These are phyloP conservation scores for Talaromyces sp. DNA, from an alignment of 2,329 filamentous ascomycete species.

Conservation along the genomic window DNA sequence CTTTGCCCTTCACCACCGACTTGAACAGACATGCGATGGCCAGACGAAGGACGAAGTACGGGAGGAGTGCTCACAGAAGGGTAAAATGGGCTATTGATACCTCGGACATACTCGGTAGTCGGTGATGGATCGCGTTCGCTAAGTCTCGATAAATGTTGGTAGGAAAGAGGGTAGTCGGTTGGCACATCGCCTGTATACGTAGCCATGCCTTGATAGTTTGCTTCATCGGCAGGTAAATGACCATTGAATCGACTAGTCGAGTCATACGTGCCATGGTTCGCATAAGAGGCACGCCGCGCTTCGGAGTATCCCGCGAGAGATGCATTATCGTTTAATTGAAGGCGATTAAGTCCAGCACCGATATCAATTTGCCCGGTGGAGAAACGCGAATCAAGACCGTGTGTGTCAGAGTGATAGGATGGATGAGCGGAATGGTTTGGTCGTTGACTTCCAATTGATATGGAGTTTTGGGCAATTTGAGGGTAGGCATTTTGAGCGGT, in stretches of 20 bases:
- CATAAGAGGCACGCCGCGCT: conserved; percentile 23
- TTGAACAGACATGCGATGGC: conserved; percentile 31
- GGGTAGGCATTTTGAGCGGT: conserved; percentile 21
- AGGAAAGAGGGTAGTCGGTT: conserved; percentile 26
- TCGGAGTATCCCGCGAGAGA: conserved; percentile 24
- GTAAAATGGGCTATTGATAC: conserved; percentile 41
- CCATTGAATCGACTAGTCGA: conserved; percentile 41
- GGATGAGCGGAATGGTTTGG: conserved; percentile 33
- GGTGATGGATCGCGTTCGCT: conserved; percentile 41
- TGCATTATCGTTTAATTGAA: conserved; percentile 30
- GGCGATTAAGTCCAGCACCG: conserved; percentile 24
- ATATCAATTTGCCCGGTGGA: conserved; percentile 25
- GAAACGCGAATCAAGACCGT: conserved; percentile 27
- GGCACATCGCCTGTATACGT: conserved; percentile 23
- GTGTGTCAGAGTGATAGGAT: conserved; percentile 34
- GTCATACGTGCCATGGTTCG: conserved; percentile 39
- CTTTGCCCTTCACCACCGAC: conserved; percentile 38
- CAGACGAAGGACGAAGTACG: conserved; percentile 39
- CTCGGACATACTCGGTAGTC: conserved; percentile 42
- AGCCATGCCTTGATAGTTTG: conserved; percentile 20
- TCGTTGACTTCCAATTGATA: conserved; percentile 25
- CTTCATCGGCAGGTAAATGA: conserved; percentile 22
- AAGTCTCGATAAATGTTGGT: conserved; percentile 37
- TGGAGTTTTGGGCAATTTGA: conserved; percentile 31
- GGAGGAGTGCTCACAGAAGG: conserved; percentile 41